phyloP scores from a whole-genome alignment of 371 early-diverging fungal species.

The Rhizopus microsporus region DNA sequence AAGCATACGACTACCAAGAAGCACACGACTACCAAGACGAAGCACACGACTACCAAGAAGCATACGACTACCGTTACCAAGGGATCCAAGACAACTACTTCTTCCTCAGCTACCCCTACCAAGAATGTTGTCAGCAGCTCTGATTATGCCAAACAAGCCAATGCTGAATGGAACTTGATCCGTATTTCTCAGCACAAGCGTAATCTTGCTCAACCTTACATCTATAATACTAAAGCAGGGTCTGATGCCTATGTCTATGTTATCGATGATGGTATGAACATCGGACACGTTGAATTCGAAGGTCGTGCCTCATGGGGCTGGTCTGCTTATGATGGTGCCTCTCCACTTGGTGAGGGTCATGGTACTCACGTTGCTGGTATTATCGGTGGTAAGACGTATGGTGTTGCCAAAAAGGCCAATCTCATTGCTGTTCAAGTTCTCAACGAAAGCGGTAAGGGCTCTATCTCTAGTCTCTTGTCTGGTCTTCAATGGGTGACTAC shows the following conservation, averaged over 20 bases:
- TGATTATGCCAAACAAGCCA: slow-evolving; percentile 20
- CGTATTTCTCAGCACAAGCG: slow-evolving; percentile 37
- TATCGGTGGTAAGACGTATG: slow-evolving; percentile 74
- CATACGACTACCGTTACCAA: background rate
- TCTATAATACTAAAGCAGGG: slow-evolving; percentile 34
- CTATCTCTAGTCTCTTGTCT: slow-evolving; percentile 64
- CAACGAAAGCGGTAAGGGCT: slow-evolving; percentile 62
- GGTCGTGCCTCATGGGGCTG: slow-evolving; percentile 63
- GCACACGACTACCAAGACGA: background rate
- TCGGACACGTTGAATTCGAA: slow-evolving; percentile 56
- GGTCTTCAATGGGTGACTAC: slow-evolving; percentile 71
- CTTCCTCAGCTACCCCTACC: slow-evolving; percentile 1
- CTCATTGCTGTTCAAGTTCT: slow-evolving; percentile 89
- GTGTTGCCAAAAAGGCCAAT: slow-evolving; percentile 87
- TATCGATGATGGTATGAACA: slow-evolving; percentile 52
- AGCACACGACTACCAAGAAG: slow-evolving; percentile 4
- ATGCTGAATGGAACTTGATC: slow-evolving; percentile 44
- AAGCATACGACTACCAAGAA: slow-evolving; percentile 12
- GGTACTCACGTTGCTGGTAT: slow-evolving; percentile 83
- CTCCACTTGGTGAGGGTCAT: slow-evolving; percentile 28
- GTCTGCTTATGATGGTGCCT: slow-evolving; percentile 56
- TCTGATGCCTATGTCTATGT: slow-evolving; percentile 55
- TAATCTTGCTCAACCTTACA: slow-evolving; percentile 27
- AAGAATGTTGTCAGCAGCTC: slow-evolving; percentile 1
- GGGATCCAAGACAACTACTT: background rate